A percentile compares a stretch with the other conserved stretches of the same genome.
Conservation (phyloP, 805 yeast genomes). For the Candida silvicultrix region DNA sequence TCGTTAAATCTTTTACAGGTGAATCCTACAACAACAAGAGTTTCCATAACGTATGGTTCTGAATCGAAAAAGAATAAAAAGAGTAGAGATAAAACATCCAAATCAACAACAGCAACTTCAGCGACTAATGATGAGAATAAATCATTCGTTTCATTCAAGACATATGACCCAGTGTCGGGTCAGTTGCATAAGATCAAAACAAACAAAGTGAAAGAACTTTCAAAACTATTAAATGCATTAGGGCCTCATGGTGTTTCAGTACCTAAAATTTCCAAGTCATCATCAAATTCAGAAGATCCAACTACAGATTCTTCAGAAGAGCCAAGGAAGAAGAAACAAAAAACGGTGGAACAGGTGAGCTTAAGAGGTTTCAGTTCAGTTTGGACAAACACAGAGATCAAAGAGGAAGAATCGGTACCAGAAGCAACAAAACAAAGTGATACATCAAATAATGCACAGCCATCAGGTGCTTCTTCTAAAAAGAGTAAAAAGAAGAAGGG, state of each 20-base stretch:
- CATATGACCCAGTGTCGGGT: constrained; percentile 62
- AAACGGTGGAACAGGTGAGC: constrained; percentile 1
- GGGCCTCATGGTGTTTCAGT: constrained; percentile 54
- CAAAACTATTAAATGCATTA: constrained; percentile 61
- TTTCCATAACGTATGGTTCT: constrained; percentile 23
- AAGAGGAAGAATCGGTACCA: constrained; percentile 7
- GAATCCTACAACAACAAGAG: constrained; percentile 17
- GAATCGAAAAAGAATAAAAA: constrained; percentile 13
- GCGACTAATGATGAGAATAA: constrained; percentile 3
- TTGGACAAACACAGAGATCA: constrained; percentile 18
- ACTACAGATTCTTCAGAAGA: neutral
- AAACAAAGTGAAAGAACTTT: constrained; percentile 58
- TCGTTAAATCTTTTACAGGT: constrained; percentile 13
- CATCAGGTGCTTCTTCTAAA: constrained; percentile 3
- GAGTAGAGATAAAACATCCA: neutral
- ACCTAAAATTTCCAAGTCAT: constrained; percentile 1
- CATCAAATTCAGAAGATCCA: neutral
- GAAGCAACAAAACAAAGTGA: constrained; percentile 1
- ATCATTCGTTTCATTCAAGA: constrained; percentile 39
- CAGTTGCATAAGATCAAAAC: constrained; percentile 53
- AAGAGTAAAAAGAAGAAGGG: constrained; percentile 22
- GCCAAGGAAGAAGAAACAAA: neutral
- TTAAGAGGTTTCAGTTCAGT: constrained; percentile 19
- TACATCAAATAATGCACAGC: neutral
- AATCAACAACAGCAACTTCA: constrained; percentile 3